Evolutionary conservation across 2,329 filamentous ascomycete species (phyloP), one percentile per base, ranked within the genome.

Genomic region (Hymenoscyphus scutula): DNA sequence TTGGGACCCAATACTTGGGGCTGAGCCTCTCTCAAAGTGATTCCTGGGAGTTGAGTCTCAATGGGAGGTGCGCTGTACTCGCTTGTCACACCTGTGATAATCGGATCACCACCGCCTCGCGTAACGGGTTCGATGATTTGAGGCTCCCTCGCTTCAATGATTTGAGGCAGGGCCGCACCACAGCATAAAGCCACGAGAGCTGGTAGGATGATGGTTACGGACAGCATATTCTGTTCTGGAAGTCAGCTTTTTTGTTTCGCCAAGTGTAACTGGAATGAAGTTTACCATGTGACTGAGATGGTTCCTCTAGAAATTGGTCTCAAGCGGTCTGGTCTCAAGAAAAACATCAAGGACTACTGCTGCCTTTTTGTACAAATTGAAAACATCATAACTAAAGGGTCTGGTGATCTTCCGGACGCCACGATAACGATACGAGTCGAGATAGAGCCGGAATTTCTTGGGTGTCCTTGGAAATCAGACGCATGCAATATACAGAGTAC

Each of bases 321-420:
- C 7, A 53, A 34, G 38, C 19, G 23, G 19, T 57, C 59, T 57
- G 54, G 17, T 48, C 23, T 17, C 23, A 19, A 57, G 25, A n/a
- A 37, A 53, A 53, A 4, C 30, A 45, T 54, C 57, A 57, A 30
- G 62, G 65, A 57, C 38, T 38, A 59, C 17, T 4, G 29, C 59
- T 32, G 58, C 58, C 64, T 66, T 66, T 64, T 68, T 68, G 64
- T 67, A 67, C 48, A 54, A 59, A 61, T 51, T 19, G 15, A 32
- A 57, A 17, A 54, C 10, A 56, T 15, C 38, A 57, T 58, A 41
- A n/a, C 56, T 32, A 32, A 32, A 37, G 53, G 55, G 62, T 56
- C 45, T 62, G n/a, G 51, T 62, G 61, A 66, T 66, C 62, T 63
- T 63, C 56, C 59, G 45, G 48, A 61, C 57, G 64, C 56, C 62